phyloP scores from a whole-genome alignment of 2,329 filamentous ascomycete species.

The Colletotrichum sp. region DNA sequence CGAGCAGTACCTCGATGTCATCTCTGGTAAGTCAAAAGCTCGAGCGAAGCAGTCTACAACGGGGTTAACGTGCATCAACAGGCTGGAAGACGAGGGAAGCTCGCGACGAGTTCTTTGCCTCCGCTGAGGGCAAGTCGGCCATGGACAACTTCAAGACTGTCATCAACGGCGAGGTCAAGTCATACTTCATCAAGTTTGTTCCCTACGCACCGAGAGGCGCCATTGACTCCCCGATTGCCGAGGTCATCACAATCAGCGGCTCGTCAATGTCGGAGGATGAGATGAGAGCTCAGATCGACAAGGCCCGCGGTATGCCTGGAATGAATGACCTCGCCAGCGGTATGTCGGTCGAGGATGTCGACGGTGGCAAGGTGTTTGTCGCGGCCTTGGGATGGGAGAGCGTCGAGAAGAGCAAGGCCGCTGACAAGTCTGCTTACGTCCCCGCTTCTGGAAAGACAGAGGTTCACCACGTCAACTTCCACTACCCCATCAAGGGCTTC shows the following conservation, averaged over 20 bases:
- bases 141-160: conserved; percentile 4
- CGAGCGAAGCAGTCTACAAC: accelerated
- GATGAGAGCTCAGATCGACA: conserved; percentile 5
- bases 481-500: conserved; percentile 14
- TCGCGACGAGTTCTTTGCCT: conserved; percentile 6
- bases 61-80: neutral
- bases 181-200: conserved; percentile 14
- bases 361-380: conserved; percentile 4
- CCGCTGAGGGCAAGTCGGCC: neutral
- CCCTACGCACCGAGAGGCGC: conserved; percentile 10
- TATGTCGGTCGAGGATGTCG: neutral
- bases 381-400: conserved; percentile 13
- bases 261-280: neutral
- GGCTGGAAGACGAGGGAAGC: conserved; percentile 14
- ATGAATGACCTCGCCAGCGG: conserved; percentile 11
- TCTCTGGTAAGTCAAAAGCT: neutral
- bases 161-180: neutral
- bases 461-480: conserved; percentile 9
- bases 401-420: conserved; percentile 7
- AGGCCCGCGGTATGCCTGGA: neutral
- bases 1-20: conserved; percentile 4
- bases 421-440: conserved; percentile 10
- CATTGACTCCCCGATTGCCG: conserved; percentile 12
- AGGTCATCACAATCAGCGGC: conserved; percentile 8
- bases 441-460: neutral